Base-by-base conservation (phyloP, 306 rosid species). In the Malus sylvestris region DNA sequence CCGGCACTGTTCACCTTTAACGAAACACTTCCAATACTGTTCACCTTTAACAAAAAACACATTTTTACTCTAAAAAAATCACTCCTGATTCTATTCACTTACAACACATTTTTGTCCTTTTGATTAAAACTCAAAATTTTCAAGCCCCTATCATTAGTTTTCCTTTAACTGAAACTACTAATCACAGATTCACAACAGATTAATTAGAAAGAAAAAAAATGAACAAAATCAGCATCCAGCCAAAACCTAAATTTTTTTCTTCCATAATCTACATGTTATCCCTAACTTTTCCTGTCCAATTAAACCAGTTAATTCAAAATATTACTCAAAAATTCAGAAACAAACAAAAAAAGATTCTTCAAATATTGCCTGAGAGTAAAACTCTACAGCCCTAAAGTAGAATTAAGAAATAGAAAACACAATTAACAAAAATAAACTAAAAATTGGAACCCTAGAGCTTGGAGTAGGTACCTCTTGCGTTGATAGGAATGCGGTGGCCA, bases 391-490 rank as follows among this genome's bases (percentile, higher is more conserved):
- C 63, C 61, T 9, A 60, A 70, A 60, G 62, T 18, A 76, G 59
- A 76, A 42, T 30, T 25, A 40, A 27, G 67, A 32, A 44, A 66
- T 10, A 22, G 4, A 64, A 19, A 27, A n/a, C 10, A 42, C 4
- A 22, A 67, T 25, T 68, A 40, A 4, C 12, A 1, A 16, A 20
- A n/a, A 16, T 15, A 32, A 27, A 42, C 29, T 10, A 16, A 42
- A 27, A 68, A 42, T 32, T 45, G 22, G 62, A 74, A 67, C 64
- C 83, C 68, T 70, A 70, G 51, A 63, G 73, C 40, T 52, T 0
- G 44, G 8, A 67, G 65, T 6, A 32, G 32, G 46, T 46, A 75
- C 71, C 79, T 7, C 15, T 68, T 10, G 18, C 3, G 74, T 30
- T 52, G 10, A 20, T 19, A 70, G 38, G 40, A 78, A 78, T 78